These are phyloP conservation scores for Clitopilus passeckerianus DNA, from an alignment of 768 basidiomycete species.

Conservation along the genomic window DNA sequence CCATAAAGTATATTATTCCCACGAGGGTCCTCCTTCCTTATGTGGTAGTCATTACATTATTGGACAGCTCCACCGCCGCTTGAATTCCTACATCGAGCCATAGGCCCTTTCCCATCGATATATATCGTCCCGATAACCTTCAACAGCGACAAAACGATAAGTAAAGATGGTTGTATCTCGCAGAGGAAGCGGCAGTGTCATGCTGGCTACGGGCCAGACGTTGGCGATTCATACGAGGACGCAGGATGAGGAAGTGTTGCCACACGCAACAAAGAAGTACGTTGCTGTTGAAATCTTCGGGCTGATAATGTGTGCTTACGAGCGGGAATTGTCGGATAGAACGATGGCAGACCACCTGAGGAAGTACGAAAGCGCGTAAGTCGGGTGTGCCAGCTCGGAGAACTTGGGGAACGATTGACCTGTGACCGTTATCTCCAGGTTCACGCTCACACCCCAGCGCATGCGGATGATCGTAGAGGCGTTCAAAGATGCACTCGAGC, in stretches of 20 bases:
- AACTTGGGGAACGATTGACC: conserved; percentile 4
- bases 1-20: conserved; percentile 8
- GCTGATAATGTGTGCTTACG: background rate
- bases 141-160: background rate
- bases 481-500: conserved; percentile 87
- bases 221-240: conserved; percentile 86
- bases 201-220: conserved; percentile 70
- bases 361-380: conserved; percentile 84
- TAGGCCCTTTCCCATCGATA: conserved; percentile 1
- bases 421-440: conserved; percentile 35
- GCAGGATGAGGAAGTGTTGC: conserved; percentile 81
- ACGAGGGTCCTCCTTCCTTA: conserved; percentile 7
- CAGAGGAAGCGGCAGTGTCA: conserved; percentile 72
- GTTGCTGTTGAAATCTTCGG: conserved; percentile 14
- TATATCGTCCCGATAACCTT: background rate
- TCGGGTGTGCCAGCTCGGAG: conserved; percentile 14
- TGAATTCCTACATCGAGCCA: conserved; percentile 1
- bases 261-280: conserved; percentile 92
- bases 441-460: conserved; percentile 82
- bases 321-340: conserved; percentile 30
- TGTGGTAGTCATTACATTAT: background rate
- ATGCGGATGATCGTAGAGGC: conserved; percentile 98
- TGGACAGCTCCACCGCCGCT: conserved; percentile 1
- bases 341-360: conserved; percentile 93
- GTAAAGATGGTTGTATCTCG: conserved; percentile 60